Conservation (phyloP, 441 rosid species). For the Euphorbia schlechtendalii region DNA sequence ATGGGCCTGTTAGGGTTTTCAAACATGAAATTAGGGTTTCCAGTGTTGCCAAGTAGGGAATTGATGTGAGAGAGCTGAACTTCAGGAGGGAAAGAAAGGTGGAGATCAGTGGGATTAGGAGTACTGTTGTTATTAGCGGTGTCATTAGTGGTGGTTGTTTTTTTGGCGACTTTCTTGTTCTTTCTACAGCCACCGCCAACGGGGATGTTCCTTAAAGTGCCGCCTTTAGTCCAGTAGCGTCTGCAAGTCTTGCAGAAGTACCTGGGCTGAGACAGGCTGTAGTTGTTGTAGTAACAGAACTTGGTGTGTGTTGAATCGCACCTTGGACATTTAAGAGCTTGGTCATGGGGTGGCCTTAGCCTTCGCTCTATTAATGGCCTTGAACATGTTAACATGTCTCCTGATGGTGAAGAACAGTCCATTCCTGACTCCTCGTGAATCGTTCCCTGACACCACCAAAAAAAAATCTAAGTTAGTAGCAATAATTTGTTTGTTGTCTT, state of each 20-base stretch:
- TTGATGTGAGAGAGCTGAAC: conserved; percentile 50
- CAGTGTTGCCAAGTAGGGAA: conserved; percentile 30
- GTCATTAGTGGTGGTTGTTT: no score
- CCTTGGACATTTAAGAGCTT: conserved; percentile 72
- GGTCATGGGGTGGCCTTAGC: conserved; percentile 71
- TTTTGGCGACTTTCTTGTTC: no score
- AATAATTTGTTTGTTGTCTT: conserved; percentile 11
- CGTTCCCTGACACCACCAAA: conserved; percentile 37
- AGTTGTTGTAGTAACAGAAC: conserved; percentile 39
- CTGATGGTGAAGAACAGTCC: conserved; percentile 69
- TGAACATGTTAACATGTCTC: conserved; percentile 67
- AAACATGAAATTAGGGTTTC: conserved; percentile 39
- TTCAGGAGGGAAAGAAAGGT: conserved; percentile 48
- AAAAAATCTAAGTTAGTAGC: background rate
- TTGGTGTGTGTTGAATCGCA: conserved; percentile 80
- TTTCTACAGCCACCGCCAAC: no score
- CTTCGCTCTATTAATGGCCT: conserved; percentile 80
- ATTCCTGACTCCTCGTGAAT: conserved; percentile 55
- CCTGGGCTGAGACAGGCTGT: conserved; percentile 88
- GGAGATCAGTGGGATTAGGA: conserved; percentile 64
- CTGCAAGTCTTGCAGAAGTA: conserved; percentile 92
- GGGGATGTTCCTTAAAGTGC: no score
- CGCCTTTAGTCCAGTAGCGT: conserved; percentile 65
- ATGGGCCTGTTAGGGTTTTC: conserved; percentile 46
- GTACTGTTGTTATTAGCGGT: no score